A percentile compares a stretch with the other conserved stretches of the same genome.
phyloP scores from a whole-genome alignment of 805 yeast species.

The Pichia scutulata region DNA sequence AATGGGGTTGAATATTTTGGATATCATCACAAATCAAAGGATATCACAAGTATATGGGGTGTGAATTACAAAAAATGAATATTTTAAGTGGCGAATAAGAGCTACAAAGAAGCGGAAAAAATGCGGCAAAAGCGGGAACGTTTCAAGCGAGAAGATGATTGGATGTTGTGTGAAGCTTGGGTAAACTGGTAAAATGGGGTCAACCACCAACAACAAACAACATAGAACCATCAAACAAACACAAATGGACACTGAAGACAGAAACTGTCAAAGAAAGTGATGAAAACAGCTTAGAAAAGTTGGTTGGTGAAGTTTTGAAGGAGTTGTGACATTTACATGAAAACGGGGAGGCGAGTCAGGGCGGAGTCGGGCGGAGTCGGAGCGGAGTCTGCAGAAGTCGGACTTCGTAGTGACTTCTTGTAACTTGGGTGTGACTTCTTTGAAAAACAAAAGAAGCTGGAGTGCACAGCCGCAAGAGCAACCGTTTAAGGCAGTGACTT shows the following conservation, averaged over 20 bases:
- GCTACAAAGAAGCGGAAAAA: background rate
- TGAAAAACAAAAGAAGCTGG: no score
- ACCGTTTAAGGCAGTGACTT: no score
- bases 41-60: background rate
- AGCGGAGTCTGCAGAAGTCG: background rate
- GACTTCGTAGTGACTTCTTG: background rate
- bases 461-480: no score
- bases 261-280: background rate
- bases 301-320: background rate
- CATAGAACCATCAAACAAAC: background rate
- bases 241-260: background rate
- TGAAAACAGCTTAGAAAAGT: background rate
- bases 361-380: background rate
- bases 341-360: background rate
- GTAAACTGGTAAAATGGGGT: background rate
- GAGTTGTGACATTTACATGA: no score
- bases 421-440: background rate
- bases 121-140: background rate
- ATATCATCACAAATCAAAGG: background rate
- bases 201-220: background rate
- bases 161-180: background rate
- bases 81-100: background rate
- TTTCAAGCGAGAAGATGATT: background rate
- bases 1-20: background rate
- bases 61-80: background rate